Evolutionary conservation across 1,284 basidiomycete genomes (phyloP).

Genomic region (Heliocybe sulcata): DNA sequence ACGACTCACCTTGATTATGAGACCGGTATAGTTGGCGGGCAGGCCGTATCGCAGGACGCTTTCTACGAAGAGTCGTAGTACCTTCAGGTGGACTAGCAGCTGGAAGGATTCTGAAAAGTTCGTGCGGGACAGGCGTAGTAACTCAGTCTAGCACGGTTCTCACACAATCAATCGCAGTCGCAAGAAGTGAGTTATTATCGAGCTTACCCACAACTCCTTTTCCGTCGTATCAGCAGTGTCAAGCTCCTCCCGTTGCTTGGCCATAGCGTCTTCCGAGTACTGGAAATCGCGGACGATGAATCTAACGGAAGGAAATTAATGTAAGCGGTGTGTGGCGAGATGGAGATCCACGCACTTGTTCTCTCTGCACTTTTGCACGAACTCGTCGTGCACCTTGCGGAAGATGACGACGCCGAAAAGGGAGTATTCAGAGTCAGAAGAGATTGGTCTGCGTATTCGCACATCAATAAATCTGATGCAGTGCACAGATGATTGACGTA

Average conservation of each 20-base stretch:
- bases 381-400: constrained; percentile 88
- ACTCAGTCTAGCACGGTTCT: constrained; percentile 64
- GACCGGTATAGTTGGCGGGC: constrained; percentile 85
- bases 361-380: constrained; percentile 91
- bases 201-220: constrained; percentile 92
- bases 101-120: constrained; percentile 98
- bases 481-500: constrained; percentile 7
- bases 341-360: constrained; percentile 60
- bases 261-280: constrained; percentile 84
- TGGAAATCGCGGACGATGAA: constrained; percentile 93
- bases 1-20: constrained; percentile 70
- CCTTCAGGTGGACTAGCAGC: constrained; percentile 89
- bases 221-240: constrained; percentile 79
- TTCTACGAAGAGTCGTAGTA: constrained; percentile 89
- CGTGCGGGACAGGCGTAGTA: constrained; percentile 87
- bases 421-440: constrained; percentile 85
- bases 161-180: background rate
- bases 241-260: constrained; percentile 80
- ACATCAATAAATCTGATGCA: constrained; percentile 7
- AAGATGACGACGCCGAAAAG: constrained; percentile 90
- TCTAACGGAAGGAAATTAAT: constrained; percentile 23
- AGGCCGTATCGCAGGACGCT: constrained; percentile 94
- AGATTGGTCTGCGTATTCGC: constrained; percentile 40
- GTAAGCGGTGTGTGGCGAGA: constrained; percentile 1
- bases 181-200: background rate